Evolutionary conservation across 2,329 filamentous ascomycete genomes (phyloP).

Genomic region (Acarospora socialis): DNA sequence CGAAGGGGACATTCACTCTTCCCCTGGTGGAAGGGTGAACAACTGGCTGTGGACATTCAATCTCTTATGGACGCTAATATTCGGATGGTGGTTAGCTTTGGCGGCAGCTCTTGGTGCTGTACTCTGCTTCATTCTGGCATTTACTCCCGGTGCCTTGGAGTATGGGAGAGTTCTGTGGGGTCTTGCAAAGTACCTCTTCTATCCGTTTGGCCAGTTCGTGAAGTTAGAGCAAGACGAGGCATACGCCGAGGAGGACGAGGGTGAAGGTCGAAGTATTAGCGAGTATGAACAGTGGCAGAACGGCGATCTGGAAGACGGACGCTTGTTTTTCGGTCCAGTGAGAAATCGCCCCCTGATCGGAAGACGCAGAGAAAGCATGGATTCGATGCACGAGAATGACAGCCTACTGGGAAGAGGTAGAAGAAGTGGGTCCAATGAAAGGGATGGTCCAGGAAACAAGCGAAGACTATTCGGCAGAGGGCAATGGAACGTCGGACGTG

Average conservation of each 20-base stretch:
- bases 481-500: conserved; percentile 85
- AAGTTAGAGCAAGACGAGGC: conserved; percentile 85
- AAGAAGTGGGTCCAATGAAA: conserved; percentile 33
- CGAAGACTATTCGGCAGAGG: conserved; percentile 85
- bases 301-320: conserved; percentile 87
- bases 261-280: conserved; percentile 90
- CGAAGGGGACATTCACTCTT: conserved; percentile 92
- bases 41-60: conserved; percentile 80
- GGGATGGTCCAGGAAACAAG: conserved; percentile 43
- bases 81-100: conserved; percentile 90
- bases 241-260: conserved; percentile 86
- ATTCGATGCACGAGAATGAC: conserved; percentile 78
- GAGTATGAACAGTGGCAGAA: conserved; percentile 99
- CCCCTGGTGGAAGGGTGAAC: conserved; percentile 75
- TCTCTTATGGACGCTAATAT: conserved; percentile 73
- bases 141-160: conserved; percentile 63
- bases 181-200: conserved; percentile 74
- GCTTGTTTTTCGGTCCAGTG: conserved; percentile 84
- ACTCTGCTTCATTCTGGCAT: conserved; percentile 66
- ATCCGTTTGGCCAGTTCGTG: conserved; percentile 94
- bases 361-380: conserved; percentile 72
- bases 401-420: conserved; percentile 62
- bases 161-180: conserved; percentile 80
- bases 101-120: conserved; percentile 60
- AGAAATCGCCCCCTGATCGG: conserved; percentile 67